Evolutionary conservation across 345 rosid genomes (phyloP).

Genomic region (Salix viminalis): DNA sequence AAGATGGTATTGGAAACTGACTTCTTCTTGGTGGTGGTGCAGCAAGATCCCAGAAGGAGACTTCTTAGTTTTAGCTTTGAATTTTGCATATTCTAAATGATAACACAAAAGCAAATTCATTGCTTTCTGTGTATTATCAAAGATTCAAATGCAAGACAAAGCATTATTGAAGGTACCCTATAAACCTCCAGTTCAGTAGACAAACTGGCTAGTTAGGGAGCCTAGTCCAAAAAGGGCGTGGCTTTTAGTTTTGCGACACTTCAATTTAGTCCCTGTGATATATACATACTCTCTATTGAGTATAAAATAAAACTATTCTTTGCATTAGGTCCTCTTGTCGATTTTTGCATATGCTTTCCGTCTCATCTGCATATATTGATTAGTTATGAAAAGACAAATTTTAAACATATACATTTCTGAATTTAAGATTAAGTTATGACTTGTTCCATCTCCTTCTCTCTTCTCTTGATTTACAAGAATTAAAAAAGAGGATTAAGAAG

Average conservation of each 20-base stretch:
- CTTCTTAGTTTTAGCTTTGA: slow-evolving; percentile 25
- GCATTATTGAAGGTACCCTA: neutral
- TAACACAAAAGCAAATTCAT: neutral
- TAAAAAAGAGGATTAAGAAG: too few species aligned
- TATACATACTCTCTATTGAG: neutral
- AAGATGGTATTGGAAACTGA: slow-evolving; percentile 9
- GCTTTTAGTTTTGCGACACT: neutral
- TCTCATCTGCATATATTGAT: neutral
- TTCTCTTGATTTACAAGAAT: too few species aligned
- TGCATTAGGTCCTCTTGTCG: neutral
- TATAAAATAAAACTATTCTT: neutral
- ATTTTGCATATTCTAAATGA: neutral
- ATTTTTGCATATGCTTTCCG: neutral
- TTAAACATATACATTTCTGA: too few species aligned
- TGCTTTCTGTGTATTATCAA: neutral
- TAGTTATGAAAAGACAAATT: too few species aligned
- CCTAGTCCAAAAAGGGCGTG: neutral
- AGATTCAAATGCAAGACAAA: neutral
- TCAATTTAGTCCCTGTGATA: neutral
- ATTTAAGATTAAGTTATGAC: too few species aligned
- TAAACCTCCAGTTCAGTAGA: neutral
- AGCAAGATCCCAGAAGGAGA: slow-evolving; percentile 33
- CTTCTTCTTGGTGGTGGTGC: slow-evolving; percentile 20
- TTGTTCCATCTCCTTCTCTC: too few species aligned
- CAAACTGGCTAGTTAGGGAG: neutral